These are phyloP conservation scores for Globisporangium megalacanthum DNA, from an alignment of 352 stramenopile genomes.

Conservation along the genomic window DNA sequence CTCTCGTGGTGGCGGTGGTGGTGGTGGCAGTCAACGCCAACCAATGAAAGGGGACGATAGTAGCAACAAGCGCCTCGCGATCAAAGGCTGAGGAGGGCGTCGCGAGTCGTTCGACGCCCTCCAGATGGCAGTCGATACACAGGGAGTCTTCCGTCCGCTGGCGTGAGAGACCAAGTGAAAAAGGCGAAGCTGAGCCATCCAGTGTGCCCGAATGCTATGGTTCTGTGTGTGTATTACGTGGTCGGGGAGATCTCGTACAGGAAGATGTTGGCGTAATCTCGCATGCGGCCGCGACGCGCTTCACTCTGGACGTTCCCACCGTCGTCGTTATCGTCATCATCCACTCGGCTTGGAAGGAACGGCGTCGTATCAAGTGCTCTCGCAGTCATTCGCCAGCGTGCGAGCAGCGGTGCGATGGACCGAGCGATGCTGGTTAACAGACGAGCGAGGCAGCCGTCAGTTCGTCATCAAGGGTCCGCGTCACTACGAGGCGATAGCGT, in stretches of 20 bases:
- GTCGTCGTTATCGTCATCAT: not conserved
- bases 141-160: constrained; percentile 2
- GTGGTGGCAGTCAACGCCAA: too few relatives aligned
- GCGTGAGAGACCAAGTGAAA: constrained; percentile 33
- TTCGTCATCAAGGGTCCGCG: too few relatives aligned
- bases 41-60: constrained; percentile 10
- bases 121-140: constrained; percentile 9
- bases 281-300: not conserved
- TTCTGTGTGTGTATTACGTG: not conserved
- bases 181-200: constrained; percentile 76
- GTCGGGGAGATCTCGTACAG: constrained; percentile 42
- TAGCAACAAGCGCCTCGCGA: constrained; percentile 2
- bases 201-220: not conserved
- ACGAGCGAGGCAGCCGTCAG: not conserved
- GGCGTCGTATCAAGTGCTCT: constrained; percentile 23
- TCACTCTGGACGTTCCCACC: constrained; percentile 8
- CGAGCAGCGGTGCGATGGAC: constrained; percentile 48
- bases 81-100: constrained; percentile 10
- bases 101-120: constrained; percentile 2
- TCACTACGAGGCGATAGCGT: too few relatives aligned
- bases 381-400: constrained; percentile 40
- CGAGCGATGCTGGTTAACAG: constrained; percentile 33
- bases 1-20: too few relatives aligned
- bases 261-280: constrained; percentile 41
- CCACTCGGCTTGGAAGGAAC: constrained; percentile 13